Evolutionary conservation across 129 eudicot species (phyloP), one percentile per base, ranked within the genome.

Genomic region (Tagetes erecta): DNA sequence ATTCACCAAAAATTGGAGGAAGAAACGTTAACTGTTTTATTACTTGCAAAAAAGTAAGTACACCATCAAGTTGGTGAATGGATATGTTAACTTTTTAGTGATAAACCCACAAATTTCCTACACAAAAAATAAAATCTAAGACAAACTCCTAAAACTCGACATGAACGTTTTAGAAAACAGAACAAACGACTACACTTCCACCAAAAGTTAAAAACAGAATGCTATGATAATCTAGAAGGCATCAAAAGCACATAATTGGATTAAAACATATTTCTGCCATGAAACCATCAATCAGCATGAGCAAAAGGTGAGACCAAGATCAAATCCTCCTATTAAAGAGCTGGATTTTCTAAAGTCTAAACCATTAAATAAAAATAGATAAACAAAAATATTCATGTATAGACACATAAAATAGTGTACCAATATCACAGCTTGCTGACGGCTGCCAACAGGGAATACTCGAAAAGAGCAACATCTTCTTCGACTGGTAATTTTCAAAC

Each of bases 361-460:
- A 55, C 20, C 20, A 20, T 20, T 20, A 44, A 44, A 44, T 6
- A 27, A 20, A 55, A 55, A 55, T 55, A 55, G 60, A 20, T 35
- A 55, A 6, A 20, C 8, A 5, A 31, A 33, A 13, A 34, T 58
- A 58, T 33, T 58, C 39, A 58, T 58, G 13, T 35, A 11, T 12
- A 62, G 8, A 57, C 31, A 7, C 0, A 62, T 36, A 35, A n/a
- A 78, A 38, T 66, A 31, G 8, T 57, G 34, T 87, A 84, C 93
- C 94, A 84, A 67, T 71, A 91, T 79, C 63, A 91, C 97, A 78
- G 83, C 80, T 83, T 86, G 87, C 77, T 91, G 97, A 77, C 94
- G 91, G 85, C 87, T 87, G 57, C 95, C 92, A 65, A 91, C 86
- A 76, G 83, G 86, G 57, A 84, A 57, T 47, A 83, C 76, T 56